Evolutionary conservation across 371 early-diverging fungal genomes (phyloP).

Genomic region (Basidiobolus heterosporus): DNA sequence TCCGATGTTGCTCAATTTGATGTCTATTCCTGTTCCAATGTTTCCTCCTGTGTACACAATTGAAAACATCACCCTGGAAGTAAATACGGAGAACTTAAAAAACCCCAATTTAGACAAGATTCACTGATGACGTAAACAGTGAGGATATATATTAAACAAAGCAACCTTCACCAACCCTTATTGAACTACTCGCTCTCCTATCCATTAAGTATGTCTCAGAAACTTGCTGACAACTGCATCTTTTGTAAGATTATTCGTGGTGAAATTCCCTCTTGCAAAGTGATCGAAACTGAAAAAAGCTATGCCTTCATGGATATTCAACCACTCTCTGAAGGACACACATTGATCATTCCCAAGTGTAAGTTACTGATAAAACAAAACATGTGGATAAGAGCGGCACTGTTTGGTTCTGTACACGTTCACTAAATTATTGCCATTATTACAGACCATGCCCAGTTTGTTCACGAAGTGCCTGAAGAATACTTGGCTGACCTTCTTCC

Average conservation of each 20-base stretch:
- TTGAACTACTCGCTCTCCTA: no score
- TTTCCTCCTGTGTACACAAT: no score
- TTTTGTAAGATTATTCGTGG: conserved; percentile 84
- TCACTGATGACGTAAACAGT: no score
- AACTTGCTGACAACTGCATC: conserved; percentile 33
- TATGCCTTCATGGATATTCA: conserved; percentile 60
- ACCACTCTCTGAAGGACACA: conserved; percentile 63
- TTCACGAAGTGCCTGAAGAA: conserved; percentile 79
- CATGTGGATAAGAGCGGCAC: conserved; percentile 71
- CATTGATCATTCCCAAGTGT: conserved; percentile 6
- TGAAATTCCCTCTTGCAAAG: conserved; percentile 64
- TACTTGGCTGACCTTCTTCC: conserved; percentile 68
- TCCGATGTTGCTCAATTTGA: no score
- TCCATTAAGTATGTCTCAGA: no score
- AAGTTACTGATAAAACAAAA: not conserved
- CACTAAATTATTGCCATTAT: not conserved
- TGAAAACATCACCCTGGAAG: no score
- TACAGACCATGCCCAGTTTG: conserved; percentile 70
- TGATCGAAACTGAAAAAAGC: conserved; percentile 62
- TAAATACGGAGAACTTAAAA: no score
- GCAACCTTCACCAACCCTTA: no score
- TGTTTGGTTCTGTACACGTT: conserved; percentile 11
- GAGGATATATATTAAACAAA: no score
- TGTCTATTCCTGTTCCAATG: no score
- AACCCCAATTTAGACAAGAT: no score